These are phyloP conservation scores for Leccinum uliginosum DNA, from an alignment of 768 basidiomycete genomes.

Conservation along the genomic window DNA sequence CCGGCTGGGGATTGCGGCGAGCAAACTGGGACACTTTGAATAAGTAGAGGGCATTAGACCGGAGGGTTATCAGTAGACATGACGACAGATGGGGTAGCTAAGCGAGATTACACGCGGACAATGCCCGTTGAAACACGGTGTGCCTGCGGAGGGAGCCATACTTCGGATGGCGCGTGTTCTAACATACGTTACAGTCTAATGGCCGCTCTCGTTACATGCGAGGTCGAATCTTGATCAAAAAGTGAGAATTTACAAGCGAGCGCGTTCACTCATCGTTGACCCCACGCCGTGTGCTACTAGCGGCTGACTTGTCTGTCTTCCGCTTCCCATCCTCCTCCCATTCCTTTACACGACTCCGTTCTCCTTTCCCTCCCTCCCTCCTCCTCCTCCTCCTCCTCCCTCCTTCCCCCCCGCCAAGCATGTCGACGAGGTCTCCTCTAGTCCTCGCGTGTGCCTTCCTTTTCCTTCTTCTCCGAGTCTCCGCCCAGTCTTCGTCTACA, in stretches of 20 bases:
- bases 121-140: constrained; percentile 10
- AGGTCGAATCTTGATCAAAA: neutral
- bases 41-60: constrained; percentile 14
- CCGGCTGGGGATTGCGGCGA: constrained; percentile 41
- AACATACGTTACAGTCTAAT: constrained; percentile 4
- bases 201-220: neutral
- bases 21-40: constrained; percentile 50
- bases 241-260: neutral
- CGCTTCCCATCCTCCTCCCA: constrained; percentile 1
- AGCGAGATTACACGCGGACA: neutral
- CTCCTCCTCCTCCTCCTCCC: neutral
- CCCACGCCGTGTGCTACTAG: constrained; percentile 6
- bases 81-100: constrained; percentile 3
- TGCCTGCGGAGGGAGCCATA: constrained; percentile 19
- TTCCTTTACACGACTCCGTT: neutral
- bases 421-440: constrained; percentile 10
- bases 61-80: neutral
- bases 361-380: neutral
- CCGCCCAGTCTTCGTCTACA: constrained; percentile 34
- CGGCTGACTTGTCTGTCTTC: constrained; percentile 28
- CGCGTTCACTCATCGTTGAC: neutral
- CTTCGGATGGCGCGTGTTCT: constrained; percentile 3
- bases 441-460: constrained; percentile 1
- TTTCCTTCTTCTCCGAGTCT: constrained; percentile 27
- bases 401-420: neutral